Percentiles rank a stretch among this genome's conserved stretches.
phyloP scores from a whole-genome alignment of 345 rosid species.

The Murraya paniculata region DNA sequence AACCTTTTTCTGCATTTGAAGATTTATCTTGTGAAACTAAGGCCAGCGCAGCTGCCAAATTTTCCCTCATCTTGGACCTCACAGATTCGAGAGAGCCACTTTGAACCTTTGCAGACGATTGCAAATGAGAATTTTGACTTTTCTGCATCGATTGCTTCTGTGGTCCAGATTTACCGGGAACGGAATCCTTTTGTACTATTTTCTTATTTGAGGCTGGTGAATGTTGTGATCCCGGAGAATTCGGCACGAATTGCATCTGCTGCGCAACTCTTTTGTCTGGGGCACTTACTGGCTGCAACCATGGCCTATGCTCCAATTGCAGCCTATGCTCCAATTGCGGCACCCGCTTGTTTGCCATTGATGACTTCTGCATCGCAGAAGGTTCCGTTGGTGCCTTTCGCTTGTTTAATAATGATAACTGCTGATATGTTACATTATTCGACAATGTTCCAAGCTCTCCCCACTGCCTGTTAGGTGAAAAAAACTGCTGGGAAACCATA shows the following conservation, averaged over 20 bases:
- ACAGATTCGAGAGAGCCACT: constrained; percentile 57
- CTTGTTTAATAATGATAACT: constrained; percentile 38
- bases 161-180: constrained; percentile 39
- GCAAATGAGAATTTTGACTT: constrained; percentile 43
- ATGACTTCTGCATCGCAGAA: constrained; percentile 30
- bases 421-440: constrained; percentile 34
- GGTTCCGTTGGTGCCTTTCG: constrained; percentile 56
- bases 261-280: constrained; percentile 30
- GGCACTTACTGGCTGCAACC: constrained; percentile 58
- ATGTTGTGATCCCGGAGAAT: constrained; percentile 36
- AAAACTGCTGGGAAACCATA: constrained; percentile 26
- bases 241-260: constrained; percentile 38
- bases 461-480: constrained; percentile 23
- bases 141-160: constrained; percentile 33
- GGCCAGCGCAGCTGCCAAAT: constrained; percentile 75
- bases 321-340: constrained; percentile 56
- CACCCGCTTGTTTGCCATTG: constrained; percentile 50
- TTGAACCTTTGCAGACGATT: constrained; percentile 33
- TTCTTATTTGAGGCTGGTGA: constrained; percentile 43
- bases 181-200: constrained; percentile 31
- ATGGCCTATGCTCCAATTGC: constrained; percentile 72
- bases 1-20: constrained; percentile 28
- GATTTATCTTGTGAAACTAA: constrained; percentile 52
- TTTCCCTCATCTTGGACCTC: constrained; percentile 80
- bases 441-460: constrained; percentile 33